These are phyloP conservation scores for Amanita brunnescens DNA, from an alignment of 768 basidiomycete genomes.

Conservation along the genomic window DNA sequence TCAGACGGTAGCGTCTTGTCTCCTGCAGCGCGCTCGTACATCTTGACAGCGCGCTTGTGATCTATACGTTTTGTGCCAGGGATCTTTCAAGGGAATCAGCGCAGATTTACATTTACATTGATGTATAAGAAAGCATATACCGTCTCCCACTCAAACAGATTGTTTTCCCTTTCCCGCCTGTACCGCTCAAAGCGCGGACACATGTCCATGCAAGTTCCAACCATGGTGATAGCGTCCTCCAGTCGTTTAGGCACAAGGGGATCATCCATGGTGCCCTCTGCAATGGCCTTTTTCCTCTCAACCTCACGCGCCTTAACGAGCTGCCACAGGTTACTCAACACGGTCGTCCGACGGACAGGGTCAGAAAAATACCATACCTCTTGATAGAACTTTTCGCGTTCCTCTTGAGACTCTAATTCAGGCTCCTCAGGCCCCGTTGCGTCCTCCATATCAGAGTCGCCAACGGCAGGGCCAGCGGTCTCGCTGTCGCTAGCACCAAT, in stretches of 20 bases:
- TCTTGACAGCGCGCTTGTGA: slow-evolving; percentile 84
- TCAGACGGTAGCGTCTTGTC: slow-evolving; percentile 90
- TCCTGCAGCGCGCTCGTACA: slow-evolving; percentile 90
- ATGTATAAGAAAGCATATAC: slow-evolving; percentile 43
- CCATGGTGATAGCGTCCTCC: slow-evolving; percentile 87
- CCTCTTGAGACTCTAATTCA: slow-evolving; percentile 49
- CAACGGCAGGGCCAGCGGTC: slow-evolving; percentile 20
- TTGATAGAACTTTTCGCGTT: slow-evolving; percentile 61
- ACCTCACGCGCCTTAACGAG: slow-evolving; percentile 65
- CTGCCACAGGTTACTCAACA: slow-evolving; percentile 25
- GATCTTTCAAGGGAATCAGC: slow-evolving; percentile 44
- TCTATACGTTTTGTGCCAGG: slow-evolving; percentile 82
- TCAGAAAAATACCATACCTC: slow-evolving; percentile 43
- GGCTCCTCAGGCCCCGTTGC: slow-evolving; percentile 34
- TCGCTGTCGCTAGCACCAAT: slow-evolving; percentile 2
- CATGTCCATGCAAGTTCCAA: slow-evolving; percentile 90
- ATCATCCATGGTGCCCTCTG: slow-evolving; percentile 83
- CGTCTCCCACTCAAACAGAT: slow-evolving; percentile 78
- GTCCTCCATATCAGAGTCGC: slow-evolving; percentile 15
- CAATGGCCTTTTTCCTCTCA: slow-evolving; percentile 67
- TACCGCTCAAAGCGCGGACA: slow-evolving; percentile 93
- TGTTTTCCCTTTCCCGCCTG: slow-evolving; percentile 81
- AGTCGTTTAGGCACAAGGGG: slow-evolving; percentile 71
- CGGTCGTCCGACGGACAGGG: slow-evolving; percentile 5
- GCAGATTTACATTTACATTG: slow-evolving; percentile 23